Evolutionary conservation across 441 rosid genomes (phyloP).

Genomic region (Pelargonium myrrhifolium): DNA sequence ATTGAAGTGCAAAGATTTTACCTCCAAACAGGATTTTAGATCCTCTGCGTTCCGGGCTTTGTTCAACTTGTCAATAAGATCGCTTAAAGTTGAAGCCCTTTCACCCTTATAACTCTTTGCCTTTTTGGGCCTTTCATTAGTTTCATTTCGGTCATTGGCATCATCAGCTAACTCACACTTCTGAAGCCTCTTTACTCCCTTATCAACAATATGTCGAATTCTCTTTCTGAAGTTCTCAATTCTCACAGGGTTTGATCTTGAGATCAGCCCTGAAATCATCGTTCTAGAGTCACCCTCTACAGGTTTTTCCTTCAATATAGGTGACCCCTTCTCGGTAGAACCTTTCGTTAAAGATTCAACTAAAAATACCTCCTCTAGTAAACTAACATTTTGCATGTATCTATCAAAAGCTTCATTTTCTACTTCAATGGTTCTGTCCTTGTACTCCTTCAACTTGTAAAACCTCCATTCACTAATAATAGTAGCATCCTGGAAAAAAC

Average conservation of each 20-base stretch:
- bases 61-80: conserved; percentile 49
- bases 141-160: conserved; percentile 13
- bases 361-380: conserved; percentile 73
- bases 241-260: conserved; percentile 38
- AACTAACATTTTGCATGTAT: conserved; percentile 63
- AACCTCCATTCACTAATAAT: conserved; percentile 91
- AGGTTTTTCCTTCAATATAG: no score
- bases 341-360: conserved; percentile 35
- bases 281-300: conserved; percentile 25
- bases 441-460: conserved; percentile 67
- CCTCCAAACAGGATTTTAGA: conserved; percentile 33
- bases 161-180: conserved; percentile 19
- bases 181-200: conserved; percentile 53
- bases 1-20: conserved; percentile 31
- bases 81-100: conserved; percentile 38
- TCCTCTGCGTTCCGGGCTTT: conserved; percentile 78
- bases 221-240: conserved; percentile 48
- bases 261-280: conserved; percentile 34
- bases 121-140: background rate
- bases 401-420: conserved; percentile 85
- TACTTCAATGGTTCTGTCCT: conserved; percentile 57
- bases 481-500: conserved; percentile 63
- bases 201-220: conserved; percentile 46
- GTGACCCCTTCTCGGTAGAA: conserved; percentile 23
- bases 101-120: conserved; percentile 28